Evolutionary conservation across 495 filamentous ascomycete genomes (phyloP), one percentile per base, ranked within the genome.

Genomic region (Staphylotrichum tortipilum): DNA sequence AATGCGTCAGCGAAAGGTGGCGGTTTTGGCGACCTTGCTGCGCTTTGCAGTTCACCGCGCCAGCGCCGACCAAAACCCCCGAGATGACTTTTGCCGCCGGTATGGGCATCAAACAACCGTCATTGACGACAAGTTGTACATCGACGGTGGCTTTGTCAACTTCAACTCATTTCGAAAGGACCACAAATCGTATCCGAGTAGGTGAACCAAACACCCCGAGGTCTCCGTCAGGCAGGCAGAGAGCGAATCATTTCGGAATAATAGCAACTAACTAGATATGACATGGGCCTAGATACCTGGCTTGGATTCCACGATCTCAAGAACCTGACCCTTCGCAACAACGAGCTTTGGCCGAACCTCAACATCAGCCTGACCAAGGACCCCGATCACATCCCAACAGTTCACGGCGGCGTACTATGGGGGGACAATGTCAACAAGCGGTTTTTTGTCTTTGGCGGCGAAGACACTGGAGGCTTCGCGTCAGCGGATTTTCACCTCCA

Each of bases 71-170:
- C 36, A 39, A 39, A 39, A 39, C 36, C 36, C 36, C 36, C 36
- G 36, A 39, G 36, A 39, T 23, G 22, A 39, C 19, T 39, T 39
- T 39, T 39, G 36, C 36, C 36, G 36, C 19, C 21, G 36, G 36
- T 10, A 22, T 39, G 36, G 36, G 11, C 36, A 39, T 39, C 36
- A 39, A 15, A 39, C 36, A 21, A 23, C 19, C 36, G 2, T 39
- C 36, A 39, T 39, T 39, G 36, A 39, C 36, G 36, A 39, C 19
- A 39, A 39, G 36, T 9, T 39, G 36, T 39, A 39, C 36, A 39
- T 39, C 36, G 36, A 39, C 22, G 17, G 36, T 39, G 17, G 36
- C 36, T 39, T 22, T 39, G 36, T 39, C 19, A 39, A 39, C 36
- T 39, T 39, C 19, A 19, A 39, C 36, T 22, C 36, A 22, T 39